phyloP scores from a whole-genome alignment of 495 filamentous ascomycete species.

The Oleoguttula mirabilis region DNA sequence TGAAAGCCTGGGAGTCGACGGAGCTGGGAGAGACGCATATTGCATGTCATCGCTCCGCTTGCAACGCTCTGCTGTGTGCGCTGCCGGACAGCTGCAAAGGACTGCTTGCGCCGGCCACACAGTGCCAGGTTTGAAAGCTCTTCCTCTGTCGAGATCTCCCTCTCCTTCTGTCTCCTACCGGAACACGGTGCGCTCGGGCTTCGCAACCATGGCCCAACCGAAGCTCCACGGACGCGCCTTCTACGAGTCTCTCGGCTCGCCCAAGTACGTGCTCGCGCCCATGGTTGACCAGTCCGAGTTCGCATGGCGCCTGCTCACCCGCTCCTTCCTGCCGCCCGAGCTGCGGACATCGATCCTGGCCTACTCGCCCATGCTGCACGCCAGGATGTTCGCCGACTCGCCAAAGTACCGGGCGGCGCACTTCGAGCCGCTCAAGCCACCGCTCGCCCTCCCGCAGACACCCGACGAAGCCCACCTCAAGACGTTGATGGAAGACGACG shows the following conservation, averaged over 20 bases:
- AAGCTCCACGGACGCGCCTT: slow-evolving; percentile 57
- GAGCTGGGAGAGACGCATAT: too few species aligned
- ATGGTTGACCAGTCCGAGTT: slow-evolving; percentile 99
- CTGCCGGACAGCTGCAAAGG: too few species aligned
- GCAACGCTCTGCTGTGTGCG: too few species aligned
- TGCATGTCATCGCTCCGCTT: too few species aligned
- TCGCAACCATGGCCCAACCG: slow-evolving; percentile 5
- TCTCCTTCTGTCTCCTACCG: too few species aligned
- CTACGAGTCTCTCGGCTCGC: slow-evolving; percentile 85
- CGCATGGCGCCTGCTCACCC: slow-evolving; percentile 88
- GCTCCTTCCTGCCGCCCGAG: slow-evolving; percentile 68
- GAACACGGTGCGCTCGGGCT: background rate
- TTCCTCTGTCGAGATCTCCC: too few species aligned
- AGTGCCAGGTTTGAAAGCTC: too few species aligned
- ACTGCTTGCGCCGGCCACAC: too few species aligned
- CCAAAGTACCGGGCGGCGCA: slow-evolving; percentile 59
- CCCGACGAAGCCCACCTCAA: background rate
- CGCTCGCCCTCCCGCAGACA: slow-evolving; percentile 23
- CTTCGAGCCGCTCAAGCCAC: slow-evolving; percentile 56
- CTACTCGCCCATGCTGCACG: slow-evolving; percentile 93
- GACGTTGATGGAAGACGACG: slow-evolving; percentile 10
- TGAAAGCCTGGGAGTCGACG: too few species aligned
- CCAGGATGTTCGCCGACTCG: slow-evolving; percentile 66
- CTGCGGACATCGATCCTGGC: slow-evolving; percentile 48
- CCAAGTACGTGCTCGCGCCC: slow-evolving; percentile 79